phyloP scores from a whole-genome alignment of 371 early-diverging fungal genomes.

The Cokeromyces recurvatus region DNA sequence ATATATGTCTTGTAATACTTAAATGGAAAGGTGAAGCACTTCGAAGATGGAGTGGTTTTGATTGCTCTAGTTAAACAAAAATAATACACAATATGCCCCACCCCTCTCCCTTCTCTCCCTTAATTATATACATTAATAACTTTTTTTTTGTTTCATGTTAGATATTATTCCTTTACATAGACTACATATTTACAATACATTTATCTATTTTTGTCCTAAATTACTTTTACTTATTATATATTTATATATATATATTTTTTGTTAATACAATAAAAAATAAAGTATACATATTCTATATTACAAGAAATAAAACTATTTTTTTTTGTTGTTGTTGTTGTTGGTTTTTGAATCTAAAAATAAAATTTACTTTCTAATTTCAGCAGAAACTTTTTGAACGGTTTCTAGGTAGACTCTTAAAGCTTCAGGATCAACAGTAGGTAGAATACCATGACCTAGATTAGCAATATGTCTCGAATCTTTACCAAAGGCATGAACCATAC shows the following conservation, averaged over 20 bases:
- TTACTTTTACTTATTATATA: too few relatives aligned
- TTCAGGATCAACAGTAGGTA: conserved; percentile 74
- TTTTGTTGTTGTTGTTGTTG: too few relatives aligned
- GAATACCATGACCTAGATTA: conserved; percentile 96
- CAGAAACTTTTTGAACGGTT: conserved; percentile 55
- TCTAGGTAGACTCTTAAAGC: conserved; percentile 68
- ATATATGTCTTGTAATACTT: conserved; percentile 6
- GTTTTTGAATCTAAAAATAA: too few relatives aligned
- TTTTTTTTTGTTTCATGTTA: neutral
- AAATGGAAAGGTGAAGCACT: conserved; percentile 14
- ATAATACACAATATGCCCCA: too few relatives aligned
- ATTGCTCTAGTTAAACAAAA: too few relatives aligned
- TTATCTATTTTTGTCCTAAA: too few relatives aligned
- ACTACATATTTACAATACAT: neutral
- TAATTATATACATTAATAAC: neutral
- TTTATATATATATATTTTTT: too few relatives aligned
- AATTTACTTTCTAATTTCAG: conserved; percentile 42
- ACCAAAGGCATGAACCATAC: conserved; percentile 86
- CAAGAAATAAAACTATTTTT: too few relatives aligned
- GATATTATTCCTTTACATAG: neutral
- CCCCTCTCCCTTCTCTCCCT: too few relatives aligned
- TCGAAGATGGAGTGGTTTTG: conserved; percentile 12
- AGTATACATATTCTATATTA: too few relatives aligned
- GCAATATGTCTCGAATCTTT: conserved; percentile 74
- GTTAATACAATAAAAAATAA: too few relatives aligned